Evolutionary conservation across 768 basidiomycete species (phyloP), one percentile per base, ranked within the genome.

Genomic region (Kwoniella shandongensis): DNA sequence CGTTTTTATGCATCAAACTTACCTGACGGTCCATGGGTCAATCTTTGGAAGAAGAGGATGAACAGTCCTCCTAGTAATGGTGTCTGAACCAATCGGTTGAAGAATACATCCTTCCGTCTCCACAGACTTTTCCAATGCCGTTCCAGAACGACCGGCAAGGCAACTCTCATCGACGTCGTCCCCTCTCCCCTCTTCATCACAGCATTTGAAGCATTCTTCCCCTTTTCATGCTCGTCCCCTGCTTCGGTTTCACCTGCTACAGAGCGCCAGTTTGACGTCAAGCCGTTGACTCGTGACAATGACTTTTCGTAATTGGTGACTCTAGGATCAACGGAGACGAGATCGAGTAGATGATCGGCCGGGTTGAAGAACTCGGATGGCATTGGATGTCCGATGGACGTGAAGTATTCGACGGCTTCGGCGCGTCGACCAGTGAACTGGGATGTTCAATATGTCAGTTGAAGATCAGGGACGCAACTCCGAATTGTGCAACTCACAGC

Each of bases 281-380:
- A 59, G 26, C 18, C 39, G 7, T 30, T 26, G 4, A 73, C 74
- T 27, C 74, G 46, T 4, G 25, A 6, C 10, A 55, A 45, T 3
- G 71, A 73, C 1, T 36, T 27, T 4, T 66, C 57, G 42, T 67
- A 59, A 2, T 60, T 56, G 2, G 51, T 40, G 1, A 60, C 59
- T 3, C 74, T 64, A 17, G 70, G 63, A 56, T 76, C 74, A 15
- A 73, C 59, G 1, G 74, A 78, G 48, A 85, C 78, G 57, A 84
- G 78, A 64, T 83, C 82, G 70, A 86, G 80, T 0, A 84, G 81
- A 52, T 85, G 83, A 61, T 86, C 85, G 0, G 81, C 79, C 0
- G 85, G 85, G 27, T 83, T 83, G 47, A 74, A 78, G 76, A 64
- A 69, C 81, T 71, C 39, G 17, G 53, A 67, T 13, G 77, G 69